phyloP scores from a whole-genome alignment of 2,329 filamentous ascomycete genomes.

The Botrytis cinerea region DNA sequence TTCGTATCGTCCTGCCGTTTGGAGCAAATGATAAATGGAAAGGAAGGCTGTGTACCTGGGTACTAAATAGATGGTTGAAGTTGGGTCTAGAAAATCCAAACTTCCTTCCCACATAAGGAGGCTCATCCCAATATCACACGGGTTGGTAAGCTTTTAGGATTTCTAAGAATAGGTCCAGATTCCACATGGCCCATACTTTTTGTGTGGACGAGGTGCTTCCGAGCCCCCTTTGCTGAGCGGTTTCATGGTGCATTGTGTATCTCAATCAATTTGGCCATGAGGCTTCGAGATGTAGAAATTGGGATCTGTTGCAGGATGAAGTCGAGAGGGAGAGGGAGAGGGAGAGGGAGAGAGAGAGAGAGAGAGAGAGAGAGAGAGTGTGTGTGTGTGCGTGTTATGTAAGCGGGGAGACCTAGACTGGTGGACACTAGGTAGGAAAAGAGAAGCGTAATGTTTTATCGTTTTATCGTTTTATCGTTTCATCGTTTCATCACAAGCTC shows the following conservation, averaged over 20 bases:
- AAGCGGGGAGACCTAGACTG: no score
- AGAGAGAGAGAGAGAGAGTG: no score
- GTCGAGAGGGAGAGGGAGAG: no score
- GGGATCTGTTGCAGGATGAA: neutral
- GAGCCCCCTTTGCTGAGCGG: neutral
- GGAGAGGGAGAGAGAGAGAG: no score
- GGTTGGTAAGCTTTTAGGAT: neutral
- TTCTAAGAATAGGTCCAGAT: constrained; percentile 4
- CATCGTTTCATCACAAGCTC: neutral
- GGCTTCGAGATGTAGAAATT: neutral
- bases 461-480: no score
- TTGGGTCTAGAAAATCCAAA: neutral
- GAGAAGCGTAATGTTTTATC: neutral
- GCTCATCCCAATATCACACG: constrained; percentile 1
- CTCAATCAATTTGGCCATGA: no score
- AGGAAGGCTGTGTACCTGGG: neutral
- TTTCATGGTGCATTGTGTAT: neutral
- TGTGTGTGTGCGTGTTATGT: no score
- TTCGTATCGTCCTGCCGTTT: neutral
- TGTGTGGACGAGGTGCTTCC: neutral
- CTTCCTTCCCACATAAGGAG: neutral
- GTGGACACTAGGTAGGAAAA: no score
- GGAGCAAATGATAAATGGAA: neutral
- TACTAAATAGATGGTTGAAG: neutral
- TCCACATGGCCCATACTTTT: neutral